Evolutionary conservation across 2,329 filamentous ascomycete genomes (phyloP), one percentile per base, ranked within the genome.

Genomic region (Calonectria hongkongensis): DNA sequence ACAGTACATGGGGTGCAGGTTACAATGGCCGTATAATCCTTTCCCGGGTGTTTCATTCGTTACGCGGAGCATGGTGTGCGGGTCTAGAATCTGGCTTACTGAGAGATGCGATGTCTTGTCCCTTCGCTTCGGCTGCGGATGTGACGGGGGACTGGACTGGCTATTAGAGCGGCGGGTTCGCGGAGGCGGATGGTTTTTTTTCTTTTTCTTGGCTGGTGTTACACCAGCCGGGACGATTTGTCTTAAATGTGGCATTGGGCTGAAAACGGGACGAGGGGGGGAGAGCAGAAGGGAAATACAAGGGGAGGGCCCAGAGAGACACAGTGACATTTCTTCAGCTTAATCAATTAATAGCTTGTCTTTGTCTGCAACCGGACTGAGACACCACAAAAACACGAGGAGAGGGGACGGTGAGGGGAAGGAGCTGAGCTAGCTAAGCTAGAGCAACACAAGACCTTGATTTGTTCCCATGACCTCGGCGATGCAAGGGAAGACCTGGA

Each of bases 31-130:
- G 30, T 48, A 39, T 48, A 65, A 71, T 66, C 58, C 68, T 60
- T 70, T 39, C 70, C 66, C 73, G 36, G 60, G 66, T 50, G 66
- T 67, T 50, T 64, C 63, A 78, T 74, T 73, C 75, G 72, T 70
- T 71, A 72, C 50, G 56, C 67, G 66, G 70, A 21, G 51, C 28
- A 30, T 51, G 54, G 48, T 30, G 12, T 48, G 16, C 70, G 63
- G 74, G 28, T 30, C 73, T 68, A 47, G 74, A 66, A 72, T 67
- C 50, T 50, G 56, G 63, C 50, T n/a, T 8, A 28, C 65, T 58
- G 51, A 41, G 56, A 50, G 45, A 56, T 45, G 43, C 21, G 45
- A 56, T 45, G 43, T 45, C 30, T 45, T 18, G 43, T n/a, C 43
- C n/a, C n/a, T 45, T 18, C 43, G 10, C 43, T 45, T n/a, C n/a